Base-by-base conservation (phyloP, 139 green algal genomes). In the Axilococcus clingmanii region DNA sequence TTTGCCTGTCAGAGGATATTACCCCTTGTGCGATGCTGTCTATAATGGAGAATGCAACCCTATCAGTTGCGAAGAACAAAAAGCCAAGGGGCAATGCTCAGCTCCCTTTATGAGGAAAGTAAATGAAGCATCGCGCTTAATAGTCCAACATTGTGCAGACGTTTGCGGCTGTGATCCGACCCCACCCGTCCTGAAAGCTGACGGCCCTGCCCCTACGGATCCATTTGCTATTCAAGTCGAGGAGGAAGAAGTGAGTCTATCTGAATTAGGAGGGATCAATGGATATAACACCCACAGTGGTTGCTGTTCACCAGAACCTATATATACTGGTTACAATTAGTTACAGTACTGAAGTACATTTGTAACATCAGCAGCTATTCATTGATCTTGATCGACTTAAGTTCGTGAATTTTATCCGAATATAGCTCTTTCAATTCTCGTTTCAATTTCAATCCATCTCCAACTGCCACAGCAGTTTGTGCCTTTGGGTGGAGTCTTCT, bases 401-500 rank as follows among this genome's bases (percentile, higher is more conserved):
- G 27, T 15, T n/a, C 29, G 40, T n/a, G 20, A 48, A 24, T 16
- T 43, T n/a, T 43, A n/a, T 48, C 40, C 27, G 40, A 22, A 22
- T 31, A 48, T 22, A 31, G 19, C 23, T 4, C n/a, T 8, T 55
- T 46, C 16, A 74, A 52, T 46, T 71, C 12, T 11, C 36, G 22
- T 22, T 49, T 56, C 33, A 74, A 34, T 11, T 4, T 24, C 3
- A 14, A 24, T 0, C 46, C 59, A 36, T 74, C 66, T 17, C 45
- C 66, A 8, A 53, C 60, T 29, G 89, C 66, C 28, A 89, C 77
- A 1, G 72, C 47, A 11, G 57, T 50, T 49, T 83, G 65, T 32
- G 59, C 35, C 0, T 59, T 30, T 8, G 79, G 78, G 66, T 93
- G 83, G 34, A 93, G 55, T 32, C 81, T 69, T 0, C 45, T 38